Evolutionary conservation across 2,329 filamentous ascomycete genomes (phyloP), one percentile per base, ranked within the genome.

Genomic region (Colletotrichum gigasporum): DNA sequence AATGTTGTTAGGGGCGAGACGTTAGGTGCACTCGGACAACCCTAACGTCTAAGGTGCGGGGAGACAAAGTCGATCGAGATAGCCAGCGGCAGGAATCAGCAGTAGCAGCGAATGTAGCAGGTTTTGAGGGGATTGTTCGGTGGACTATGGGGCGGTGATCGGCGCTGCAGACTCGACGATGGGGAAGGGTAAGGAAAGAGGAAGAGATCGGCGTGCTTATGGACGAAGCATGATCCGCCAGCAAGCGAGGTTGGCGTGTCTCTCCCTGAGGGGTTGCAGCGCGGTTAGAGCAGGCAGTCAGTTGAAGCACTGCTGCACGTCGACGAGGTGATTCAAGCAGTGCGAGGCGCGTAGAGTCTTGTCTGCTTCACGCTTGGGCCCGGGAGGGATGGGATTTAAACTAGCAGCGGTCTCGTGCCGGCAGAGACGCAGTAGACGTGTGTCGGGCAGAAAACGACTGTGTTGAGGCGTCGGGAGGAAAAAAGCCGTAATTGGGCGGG

Each of bases 11-110:
- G 10, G 9, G 28, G 37, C 18, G 30, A 34, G 47, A 67, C 66
- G 73, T 72, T 66, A 73, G 74, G 76, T 73, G 70, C 50, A 55
- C 42, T 16, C 50, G 32, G 62, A 72, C 32, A 51, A 72, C 74
- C 75, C 61, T n/a, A 72, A 74, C 75, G 72, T 69, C 66, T 60
- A 41, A 30, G 32, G 35, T 51, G 41, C 44, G 20, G 20, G 24
- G 20, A 24, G 16, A 24, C 30, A 44, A 26, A 16, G 22, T 30
- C 24, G 26, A 26, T 52, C 30, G 45, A 39, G 22, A 44, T 63
- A 42, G 24, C 50, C 48, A 24, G 18, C 26, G 14, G 16, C 32
- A 37, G 24, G 34, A 48, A 10, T 35, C 26, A 61, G 34, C 28
- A 28, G 45, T 32, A 50, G 30, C 26, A 48, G 47, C 53, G 47